Evolutionary conservation across 345 rosid genomes (phyloP).

Genomic region (Aquilaria yunnanensis): DNA sequence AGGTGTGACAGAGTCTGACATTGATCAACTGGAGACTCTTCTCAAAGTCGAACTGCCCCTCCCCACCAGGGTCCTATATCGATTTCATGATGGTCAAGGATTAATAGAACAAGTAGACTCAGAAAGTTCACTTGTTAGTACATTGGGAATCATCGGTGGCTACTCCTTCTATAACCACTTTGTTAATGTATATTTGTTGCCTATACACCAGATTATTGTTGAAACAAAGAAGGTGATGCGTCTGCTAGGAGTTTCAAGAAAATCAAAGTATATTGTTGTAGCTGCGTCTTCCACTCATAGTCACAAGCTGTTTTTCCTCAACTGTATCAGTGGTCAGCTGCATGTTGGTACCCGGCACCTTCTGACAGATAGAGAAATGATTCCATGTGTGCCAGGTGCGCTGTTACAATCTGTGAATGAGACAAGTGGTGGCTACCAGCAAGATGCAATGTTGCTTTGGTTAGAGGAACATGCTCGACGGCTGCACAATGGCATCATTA

Average conservation of each 20-base stretch:
- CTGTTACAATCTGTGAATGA: constrained; percentile 50
- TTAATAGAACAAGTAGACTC: neutral
- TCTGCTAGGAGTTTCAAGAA: constrained; percentile 19
- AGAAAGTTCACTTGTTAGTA: neutral
- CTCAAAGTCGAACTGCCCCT: constrained; percentile 68
- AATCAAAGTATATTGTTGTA: constrained; percentile 38
- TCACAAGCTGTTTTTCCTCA: constrained; percentile 63
- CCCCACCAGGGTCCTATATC: constrained; percentile 72
- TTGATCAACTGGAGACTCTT: constrained; percentile 37
- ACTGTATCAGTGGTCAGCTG: constrained; percentile 68
- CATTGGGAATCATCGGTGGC: constrained; percentile 76
- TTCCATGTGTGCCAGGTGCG: constrained; percentile 72
- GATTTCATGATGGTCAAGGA: constrained; percentile 81
- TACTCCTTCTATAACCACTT: constrained; percentile 39
- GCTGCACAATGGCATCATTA: constrained; percentile 52
- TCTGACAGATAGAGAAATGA: constrained; percentile 40
- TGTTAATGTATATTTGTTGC: constrained; percentile 68
- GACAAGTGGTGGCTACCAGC: constrained; percentile 33
- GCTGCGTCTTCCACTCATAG: constrained; percentile 39
- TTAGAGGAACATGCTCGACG: constrained; percentile 78
- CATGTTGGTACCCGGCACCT: constrained; percentile 51
- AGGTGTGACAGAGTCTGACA: constrained; percentile 73
- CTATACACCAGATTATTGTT: constrained; percentile 40
- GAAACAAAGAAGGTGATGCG: constrained; percentile 29
- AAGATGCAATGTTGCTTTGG: constrained; percentile 88